Evolutionary conservation across 768 basidiomycete species (phyloP).

Genomic region (Lactifluus rugatus): DNA sequence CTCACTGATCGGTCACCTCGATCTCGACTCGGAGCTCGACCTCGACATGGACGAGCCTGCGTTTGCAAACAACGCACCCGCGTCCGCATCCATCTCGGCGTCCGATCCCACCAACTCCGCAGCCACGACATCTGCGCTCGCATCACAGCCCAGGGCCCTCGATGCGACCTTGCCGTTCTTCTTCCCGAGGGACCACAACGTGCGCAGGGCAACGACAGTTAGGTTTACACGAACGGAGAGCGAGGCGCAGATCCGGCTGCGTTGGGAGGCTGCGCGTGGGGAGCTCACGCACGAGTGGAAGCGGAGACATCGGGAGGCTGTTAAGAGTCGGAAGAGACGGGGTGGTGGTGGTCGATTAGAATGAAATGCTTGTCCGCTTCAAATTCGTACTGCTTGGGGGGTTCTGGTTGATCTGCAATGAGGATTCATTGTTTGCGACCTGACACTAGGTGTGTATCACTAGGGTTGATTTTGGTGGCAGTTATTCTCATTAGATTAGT

Average conservation of each 20-base stretch:
- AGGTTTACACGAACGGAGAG: conserved; percentile 43
- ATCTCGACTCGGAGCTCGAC: conserved; percentile 63
- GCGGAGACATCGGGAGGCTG: conserved; percentile 63
- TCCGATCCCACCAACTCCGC: not conserved
- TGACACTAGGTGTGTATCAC: no score
- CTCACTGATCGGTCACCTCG: conserved; percentile 66
- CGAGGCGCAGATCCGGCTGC: conserved; percentile 50
- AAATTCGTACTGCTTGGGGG: not conserved
- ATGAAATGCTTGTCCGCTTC: not conserved
- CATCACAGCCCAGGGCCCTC: not conserved
- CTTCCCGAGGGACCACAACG: conserved; percentile 10
- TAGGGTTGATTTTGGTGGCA: no score
- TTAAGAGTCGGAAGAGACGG: conserved; percentile 50
- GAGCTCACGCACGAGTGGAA: conserved; percentile 73
- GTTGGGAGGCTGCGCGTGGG: conserved; percentile 62
- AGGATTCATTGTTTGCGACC: no score
- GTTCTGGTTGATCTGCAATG: no score
- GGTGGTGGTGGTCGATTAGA: conserved; percentile 35
- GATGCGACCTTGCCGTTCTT: conserved; percentile 15
- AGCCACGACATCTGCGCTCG: not conserved
- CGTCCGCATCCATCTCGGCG: not conserved
- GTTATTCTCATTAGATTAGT: no score
- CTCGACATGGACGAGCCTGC: conserved; percentile 35
- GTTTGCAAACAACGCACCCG: not conserved
- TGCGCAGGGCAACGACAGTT: conserved; percentile 27